A percentile compares a stretch with the other conserved stretches of the same genome.
phyloP scores from a whole-genome alignment of 1,284 basidiomycete species.

The Sporisorium sorghi region DNA sequence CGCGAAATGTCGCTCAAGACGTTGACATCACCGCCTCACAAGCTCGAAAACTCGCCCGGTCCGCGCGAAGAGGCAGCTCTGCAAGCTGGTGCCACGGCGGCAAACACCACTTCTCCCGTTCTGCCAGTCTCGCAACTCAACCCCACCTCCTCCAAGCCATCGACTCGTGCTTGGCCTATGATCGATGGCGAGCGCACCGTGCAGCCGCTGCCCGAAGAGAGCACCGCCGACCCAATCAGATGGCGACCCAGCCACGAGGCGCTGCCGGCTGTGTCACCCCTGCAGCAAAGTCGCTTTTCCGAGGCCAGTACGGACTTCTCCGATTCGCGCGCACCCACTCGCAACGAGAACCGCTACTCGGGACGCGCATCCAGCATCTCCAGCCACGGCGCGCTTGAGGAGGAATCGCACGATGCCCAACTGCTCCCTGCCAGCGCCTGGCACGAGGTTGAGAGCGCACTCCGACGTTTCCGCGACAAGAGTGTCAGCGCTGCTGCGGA shows the following conservation, averaged over 20 bases:
- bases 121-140: neutral
- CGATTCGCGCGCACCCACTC: slow-evolving; percentile 40
- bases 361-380: slow-evolving; percentile 36
- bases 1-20: slow-evolving; percentile 41
- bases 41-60: slow-evolving; percentile 33
- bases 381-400: slow-evolving; percentile 40
- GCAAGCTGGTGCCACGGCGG: slow-evolving; percentile 33
- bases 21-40: slow-evolving; percentile 29
- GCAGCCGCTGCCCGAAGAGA: slow-evolving; percentile 20
- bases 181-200: slow-evolving; percentile 34
- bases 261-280: slow-evolving; percentile 26
- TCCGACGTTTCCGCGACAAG: slow-evolving; percentile 54
- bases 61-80: slow-evolving; percentile 40
- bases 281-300: slow-evolving; percentile 50
- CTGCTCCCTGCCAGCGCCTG: slow-evolving; percentile 61
- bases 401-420: slow-evolving; percentile 45
- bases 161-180: slow-evolving; percentile 7
- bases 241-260: slow-evolving; percentile 39
- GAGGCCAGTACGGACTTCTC: slow-evolving; percentile 50
- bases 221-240: neutral
- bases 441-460: slow-evolving; percentile 61
- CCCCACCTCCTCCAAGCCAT: neutral
- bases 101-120: slow-evolving; percentile 13
- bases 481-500: slow-evolving; percentile 28
- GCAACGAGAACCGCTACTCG: slow-evolving; percentile 42